Conservation (phyloP, 257 asterid genomes). For the Lavandula angustifolia region DNA sequence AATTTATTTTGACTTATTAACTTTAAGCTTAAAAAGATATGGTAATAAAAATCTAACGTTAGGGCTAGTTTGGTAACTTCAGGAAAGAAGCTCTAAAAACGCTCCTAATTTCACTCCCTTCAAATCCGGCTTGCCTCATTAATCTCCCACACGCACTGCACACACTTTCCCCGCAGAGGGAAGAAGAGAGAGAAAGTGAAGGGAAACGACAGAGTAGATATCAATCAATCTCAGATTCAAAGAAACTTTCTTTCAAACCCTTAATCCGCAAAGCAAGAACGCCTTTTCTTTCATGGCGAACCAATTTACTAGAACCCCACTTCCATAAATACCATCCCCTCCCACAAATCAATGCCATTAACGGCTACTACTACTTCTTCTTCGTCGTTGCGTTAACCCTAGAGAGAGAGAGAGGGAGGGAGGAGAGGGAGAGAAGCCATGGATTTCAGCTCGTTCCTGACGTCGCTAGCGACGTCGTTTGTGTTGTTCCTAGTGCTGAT, state of each 20-base stretch:
- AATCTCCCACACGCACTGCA: slow-evolving; percentile 21
- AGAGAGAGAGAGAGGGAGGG: not conserved
- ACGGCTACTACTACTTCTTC: slow-evolving; percentile 28
- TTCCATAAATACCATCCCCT: slow-evolving; percentile 21
- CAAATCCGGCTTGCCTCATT: slow-evolving; percentile 24
- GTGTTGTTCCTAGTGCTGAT: slow-evolving; percentile 61
- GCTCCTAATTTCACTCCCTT: slow-evolving; percentile 6
- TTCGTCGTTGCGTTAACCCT: not conserved
- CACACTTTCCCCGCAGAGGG: slow-evolving; percentile 15
- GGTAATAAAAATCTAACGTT: not conserved
- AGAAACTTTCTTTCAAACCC: slow-evolving; percentile 23
- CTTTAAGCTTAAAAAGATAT: not conserved
- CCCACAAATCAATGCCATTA: slow-evolving; percentile 22
- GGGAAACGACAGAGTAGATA: not conserved
- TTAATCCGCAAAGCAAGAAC: slow-evolving; percentile 17
- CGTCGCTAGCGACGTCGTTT: slow-evolving; percentile 83
- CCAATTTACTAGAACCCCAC: slow-evolving; percentile 20
- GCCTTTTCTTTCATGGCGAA: not conserved
- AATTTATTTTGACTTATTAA: not conserved
- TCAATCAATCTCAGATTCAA: not conserved
- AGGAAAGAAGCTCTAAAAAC: not conserved
- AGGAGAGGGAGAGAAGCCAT: slow-evolving; percentile 36
- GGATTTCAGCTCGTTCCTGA: slow-evolving; percentile 83
- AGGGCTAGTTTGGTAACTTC: slow-evolving; percentile 16
- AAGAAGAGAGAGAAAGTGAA: not conserved